Conservation (phyloP, 2,329 filamentous ascomycete genomes). For the Acephala macrosclerotiorum region DNA sequence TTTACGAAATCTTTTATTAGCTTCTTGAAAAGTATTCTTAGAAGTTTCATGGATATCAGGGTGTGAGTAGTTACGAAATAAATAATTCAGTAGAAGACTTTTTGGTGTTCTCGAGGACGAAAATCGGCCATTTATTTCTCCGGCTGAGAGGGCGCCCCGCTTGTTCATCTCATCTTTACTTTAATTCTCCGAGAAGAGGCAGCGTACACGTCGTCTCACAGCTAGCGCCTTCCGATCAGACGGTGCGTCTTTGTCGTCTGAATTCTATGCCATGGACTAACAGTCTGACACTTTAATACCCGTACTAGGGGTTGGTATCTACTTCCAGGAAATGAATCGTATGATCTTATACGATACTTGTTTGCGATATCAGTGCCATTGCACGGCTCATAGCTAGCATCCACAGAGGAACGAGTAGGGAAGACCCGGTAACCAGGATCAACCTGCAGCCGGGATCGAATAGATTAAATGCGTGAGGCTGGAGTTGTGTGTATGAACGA, state of each 20-base stretch:
- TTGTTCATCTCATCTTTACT: constrained; percentile 14
- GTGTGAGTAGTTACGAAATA: no score
- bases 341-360: neutral
- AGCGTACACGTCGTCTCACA: constrained; percentile 1
- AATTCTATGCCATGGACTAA: neutral
- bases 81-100: no score
- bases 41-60: no score
- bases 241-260: neutral
- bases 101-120: no score
- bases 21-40: no score
- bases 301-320: neutral
- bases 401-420: neutral
- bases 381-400: neutral
- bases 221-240: neutral
- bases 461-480: neutral
- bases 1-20: no score
- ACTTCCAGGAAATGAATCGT: neutral
- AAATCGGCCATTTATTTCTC: no score
- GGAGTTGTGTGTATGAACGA: neutral
- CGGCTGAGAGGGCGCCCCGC: no score
- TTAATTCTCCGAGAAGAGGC: constrained; percentile 2
- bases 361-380: neutral
- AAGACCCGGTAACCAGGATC: neutral
- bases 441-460: neutral
- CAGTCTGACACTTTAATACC: neutral